Conservation (phyloP, 345 rosid genomes). For the Sapria himalayana region DNA sequence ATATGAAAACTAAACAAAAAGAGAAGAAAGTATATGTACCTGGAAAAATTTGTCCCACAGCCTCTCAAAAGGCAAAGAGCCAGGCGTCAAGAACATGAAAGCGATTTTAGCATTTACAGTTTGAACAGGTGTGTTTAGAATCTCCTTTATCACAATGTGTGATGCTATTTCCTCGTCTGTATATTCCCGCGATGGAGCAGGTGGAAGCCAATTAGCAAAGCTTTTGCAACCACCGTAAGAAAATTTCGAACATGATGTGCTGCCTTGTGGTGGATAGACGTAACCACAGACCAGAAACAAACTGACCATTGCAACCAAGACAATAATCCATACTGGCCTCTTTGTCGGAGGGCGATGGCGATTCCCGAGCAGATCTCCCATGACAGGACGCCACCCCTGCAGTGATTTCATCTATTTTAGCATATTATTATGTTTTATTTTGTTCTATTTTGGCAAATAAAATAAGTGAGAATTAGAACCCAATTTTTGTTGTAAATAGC, state of each 20-base stretch:
- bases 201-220: constrained; percentile 80
- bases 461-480: too few species aligned
- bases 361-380: constrained; percentile 42
- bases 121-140: constrained; percentile 27
- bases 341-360: constrained; percentile 43
- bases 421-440: too few species aligned
- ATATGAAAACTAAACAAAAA: not conserved
- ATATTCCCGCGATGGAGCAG: constrained; percentile 46
- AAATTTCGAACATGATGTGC: constrained; percentile 54
- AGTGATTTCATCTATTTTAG: constrained; percentile 58
- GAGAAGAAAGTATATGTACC: constrained; percentile 17
- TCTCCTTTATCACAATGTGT: constrained; percentile 48
- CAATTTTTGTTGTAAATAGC: too few species aligned
- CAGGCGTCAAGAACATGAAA: constrained; percentile 75
- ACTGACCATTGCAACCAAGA: constrained; percentile 47
- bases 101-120: constrained; percentile 55
- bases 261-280: constrained; percentile 62
- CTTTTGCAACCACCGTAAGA: constrained; percentile 74
- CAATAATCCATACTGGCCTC: constrained; percentile 77
- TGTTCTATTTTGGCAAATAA: too few species aligned
- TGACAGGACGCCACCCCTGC: constrained; percentile 55
- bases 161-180: constrained; percentile 76
- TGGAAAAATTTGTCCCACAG: constrained; percentile 80
- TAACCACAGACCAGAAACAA: constrained; percentile 50
- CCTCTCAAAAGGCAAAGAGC: constrained; percentile 78